Base-by-base conservation (phyloP, 2,329 filamentous ascomycete species). In the Neopestalotiopsis clavispora region DNA sequence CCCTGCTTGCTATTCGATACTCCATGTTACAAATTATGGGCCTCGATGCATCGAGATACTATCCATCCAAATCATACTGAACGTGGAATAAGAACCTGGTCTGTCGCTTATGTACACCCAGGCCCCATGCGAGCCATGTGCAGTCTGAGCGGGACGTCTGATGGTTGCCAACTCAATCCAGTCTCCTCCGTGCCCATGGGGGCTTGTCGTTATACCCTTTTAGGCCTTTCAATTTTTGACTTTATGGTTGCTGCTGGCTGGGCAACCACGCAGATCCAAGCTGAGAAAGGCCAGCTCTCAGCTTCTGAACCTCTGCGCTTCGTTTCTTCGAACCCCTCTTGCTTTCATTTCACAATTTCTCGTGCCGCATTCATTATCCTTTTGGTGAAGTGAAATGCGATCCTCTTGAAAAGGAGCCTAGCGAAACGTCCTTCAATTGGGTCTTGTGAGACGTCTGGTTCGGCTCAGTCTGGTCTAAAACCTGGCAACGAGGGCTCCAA, bases 141-240 rank as follows among this genome's bases (percentile, higher is more conserved):
- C 34, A 38, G 34, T 38, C 10, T 38, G 34, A 38, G 34, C 34
- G 34, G 34, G 6, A 38, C 10, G 34, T 28, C 23, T 28, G 23
- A 28, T 38, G 34, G 34, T 38, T 30, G 59, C 30, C 59, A 59
- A 59, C 57, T 23, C 30, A 30, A 59, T 62, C 59, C 59, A 62
- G 59, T 17, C 59, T 62, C 32, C 34, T 62, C 30, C 34, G 30
- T 34, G n/a, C 28, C n/a, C 32, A 20, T 14, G 30, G 28, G 59
- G 30, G 40, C 23, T 28, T 28, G 23, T 52, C 45, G 5, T 20
- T 23, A 52, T n/a, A n/a, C 45, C 20, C 45, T n/a, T 52, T 52
- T 10, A 17, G 20, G 45, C 45, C 45, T 52, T 52, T 9, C 6
- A 52, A 38, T 38, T 52, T 52, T 52, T 17, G 45, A 7, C 9